Percentiles rank a stretch among this genome's conserved stretches.
Conservation (phyloP, 1,139 yeast species). For the Blastobotrys malaysiensis region DNA sequence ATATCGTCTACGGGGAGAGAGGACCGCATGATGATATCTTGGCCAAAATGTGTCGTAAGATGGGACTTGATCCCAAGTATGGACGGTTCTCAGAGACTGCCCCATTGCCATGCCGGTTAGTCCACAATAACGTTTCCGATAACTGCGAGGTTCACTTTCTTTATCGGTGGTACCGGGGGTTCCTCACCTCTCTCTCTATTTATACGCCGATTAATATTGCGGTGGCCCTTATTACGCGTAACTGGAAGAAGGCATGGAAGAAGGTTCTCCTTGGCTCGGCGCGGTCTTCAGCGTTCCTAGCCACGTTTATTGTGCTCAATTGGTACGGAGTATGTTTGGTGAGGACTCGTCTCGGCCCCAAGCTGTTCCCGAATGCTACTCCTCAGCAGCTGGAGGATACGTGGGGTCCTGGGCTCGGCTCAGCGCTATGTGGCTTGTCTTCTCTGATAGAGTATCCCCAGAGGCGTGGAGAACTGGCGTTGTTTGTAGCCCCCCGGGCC, state of each 20-base stretch:
- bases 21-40: conserved; percentile 28
- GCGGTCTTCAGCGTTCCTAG: conserved; percentile 39
- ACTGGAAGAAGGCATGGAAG: conserved; percentile 13
- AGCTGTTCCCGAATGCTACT: conserved; percentile 25
- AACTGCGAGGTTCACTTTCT: conserved; percentile 39
- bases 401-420: conserved; percentile 36
- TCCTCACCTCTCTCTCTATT: conserved; percentile 33
- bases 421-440: conserved; percentile 37
- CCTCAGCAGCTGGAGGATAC: conserved; percentile 34
- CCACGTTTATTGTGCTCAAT: conserved; percentile 35
- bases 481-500: conserved; percentile 41
- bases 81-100: conserved; percentile 30
- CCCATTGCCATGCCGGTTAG: conserved; percentile 38
- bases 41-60: conserved; percentile 26
- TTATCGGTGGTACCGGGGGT: conserved; percentile 36
- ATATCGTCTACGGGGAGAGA: conserved; percentile 32
- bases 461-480: conserved; percentile 40
- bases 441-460: conserved; percentile 35
- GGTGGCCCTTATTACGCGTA: conserved; percentile 13
- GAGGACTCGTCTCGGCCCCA: conserved; percentile 35
- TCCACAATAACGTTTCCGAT: conserved; percentile 35
- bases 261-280: conserved; percentile 18
- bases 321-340: conserved; percentile 41
- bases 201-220: conserved; percentile 26
- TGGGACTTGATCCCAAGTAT: conserved; percentile 27